A percentile compares a stretch with the other conserved stretches of the same genome.
Evolutionary conservation across 306 rosid genomes (phyloP).

Genomic region (Vigna radiata): DNA sequence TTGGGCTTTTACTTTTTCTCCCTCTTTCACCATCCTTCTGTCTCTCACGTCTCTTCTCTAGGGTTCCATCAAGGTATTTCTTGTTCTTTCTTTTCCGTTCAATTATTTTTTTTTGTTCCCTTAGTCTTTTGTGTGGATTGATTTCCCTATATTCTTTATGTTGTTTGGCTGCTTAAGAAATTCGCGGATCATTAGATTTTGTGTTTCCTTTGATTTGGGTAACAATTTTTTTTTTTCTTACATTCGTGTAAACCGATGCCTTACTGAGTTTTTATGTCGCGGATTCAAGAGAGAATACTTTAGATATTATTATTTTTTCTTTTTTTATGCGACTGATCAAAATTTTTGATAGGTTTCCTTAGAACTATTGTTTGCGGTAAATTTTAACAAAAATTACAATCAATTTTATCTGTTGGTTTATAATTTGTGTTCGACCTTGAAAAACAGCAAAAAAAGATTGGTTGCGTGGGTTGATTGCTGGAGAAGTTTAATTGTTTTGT

Average conservation of each 20-base stretch:
- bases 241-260: not conserved
- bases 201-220: not conserved
- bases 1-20: not conserved
- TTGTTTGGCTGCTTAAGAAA: not conserved
- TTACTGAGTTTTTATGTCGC: not conserved
- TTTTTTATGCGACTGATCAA: not conserved
- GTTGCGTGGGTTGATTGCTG: constrained; percentile 9
- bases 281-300: not conserved
- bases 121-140: not conserved
- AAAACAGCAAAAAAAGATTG: not conserved
- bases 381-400: not conserved
- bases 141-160: not conserved
- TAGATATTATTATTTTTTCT: not conserved
- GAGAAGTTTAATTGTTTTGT: not conserved
- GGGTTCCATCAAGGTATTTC: constrained; percentile 25
- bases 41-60: not conserved
- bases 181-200: not conserved
- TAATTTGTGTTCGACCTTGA: not conserved
- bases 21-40: not conserved
- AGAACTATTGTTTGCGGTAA: not conserved
- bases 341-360: not conserved
- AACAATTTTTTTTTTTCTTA: not conserved
- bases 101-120: not conserved
- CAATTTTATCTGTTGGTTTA: not conserved
- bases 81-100: not conserved